Base-by-base conservation (phyloP, 2,329 filamentous ascomycete species). In the Phaeosphaeria sp. region DNA sequence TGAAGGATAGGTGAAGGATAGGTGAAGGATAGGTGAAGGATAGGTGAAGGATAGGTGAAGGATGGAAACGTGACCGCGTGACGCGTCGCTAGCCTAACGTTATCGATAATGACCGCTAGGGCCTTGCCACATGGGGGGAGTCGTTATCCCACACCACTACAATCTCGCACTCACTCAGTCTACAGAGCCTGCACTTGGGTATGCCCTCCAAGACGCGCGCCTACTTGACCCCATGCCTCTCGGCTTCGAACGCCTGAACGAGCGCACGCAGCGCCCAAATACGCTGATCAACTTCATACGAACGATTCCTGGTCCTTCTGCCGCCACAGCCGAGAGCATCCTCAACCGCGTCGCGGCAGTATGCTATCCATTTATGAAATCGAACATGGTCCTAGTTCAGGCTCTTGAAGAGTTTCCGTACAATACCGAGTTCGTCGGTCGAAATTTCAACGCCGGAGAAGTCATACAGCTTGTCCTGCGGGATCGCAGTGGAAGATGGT, bases 381-480 rank as follows among this genome's bases (percentile, higher is more conserved):
- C 75, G 53, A 68, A 83, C 65, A 75, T 76, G 68, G 75, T 82
- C 56, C 74, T 77, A 21, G 79, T 84, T 17, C 82, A 82, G 73
- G 72, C 78, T 17, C 82, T 96, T 0, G 92, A 96, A 75, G 92
- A 96, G 72, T 92, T 91, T 72, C 87, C 89, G 54, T 87, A 90
- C 1, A 96, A 96, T 68, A 80, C 80, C 43, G 91, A 96, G 75
- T 96, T 96, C 69, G 88, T 92, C 42, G 92, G 92, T 2, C 90
- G 92, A 54, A 96, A 96, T 73, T 96, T 96, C 82, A 96, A 96
- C 66, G 90, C 89, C 7, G 93, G 92, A 33, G 92, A 96, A 74
- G 89, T 94, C 36, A 87, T 96, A 50, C 92, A 96, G 77, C 84
- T 96, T 1, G 92, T 96, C 1, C 84, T 96, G 23, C 89, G 89